phyloP scores from a whole-genome alignment of 176 grass and related monocot genomes.

The Oryza meyeriana region DNA sequence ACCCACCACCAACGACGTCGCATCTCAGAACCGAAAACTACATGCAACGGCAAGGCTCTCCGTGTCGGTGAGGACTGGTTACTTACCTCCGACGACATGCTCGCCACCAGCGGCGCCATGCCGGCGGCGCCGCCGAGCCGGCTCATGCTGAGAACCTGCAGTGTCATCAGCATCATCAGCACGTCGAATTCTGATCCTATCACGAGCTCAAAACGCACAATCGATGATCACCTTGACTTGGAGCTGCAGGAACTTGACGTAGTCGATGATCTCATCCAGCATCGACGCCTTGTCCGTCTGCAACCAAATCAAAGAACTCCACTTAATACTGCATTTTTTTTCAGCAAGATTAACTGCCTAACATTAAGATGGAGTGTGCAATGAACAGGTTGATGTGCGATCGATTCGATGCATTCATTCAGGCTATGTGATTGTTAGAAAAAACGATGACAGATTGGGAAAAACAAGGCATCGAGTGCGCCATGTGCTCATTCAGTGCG shows the following conservation, averaged over 20 bases:
- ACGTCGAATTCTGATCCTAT: background rate
- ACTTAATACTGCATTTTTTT: background rate
- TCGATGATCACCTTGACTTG: slow-evolving; percentile 54
- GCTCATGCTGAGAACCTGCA: slow-evolving; percentile 96
- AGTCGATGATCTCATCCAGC: slow-evolving; percentile 98
- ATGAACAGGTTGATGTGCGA: too few relatives aligned
- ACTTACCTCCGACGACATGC: slow-evolving; percentile 86
- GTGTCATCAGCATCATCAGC: background rate
- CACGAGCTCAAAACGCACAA: background rate
- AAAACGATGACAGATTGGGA: background rate
- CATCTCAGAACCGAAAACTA: background rate
- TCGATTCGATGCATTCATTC: background rate
- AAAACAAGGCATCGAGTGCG: background rate
- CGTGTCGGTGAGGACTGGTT: too few relatives aligned
- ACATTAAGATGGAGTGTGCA: too few relatives aligned
- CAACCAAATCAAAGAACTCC: background rate
- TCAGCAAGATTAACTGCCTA: background rate
- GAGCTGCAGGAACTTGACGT: slow-evolving; percentile 83
- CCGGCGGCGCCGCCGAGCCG: slow-evolving; percentile 89
- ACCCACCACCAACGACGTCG: background rate
- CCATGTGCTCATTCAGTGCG: slow-evolving; percentile 6
- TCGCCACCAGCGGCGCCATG: slow-evolving; percentile 82
- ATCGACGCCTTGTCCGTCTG: slow-evolving; percentile 92
- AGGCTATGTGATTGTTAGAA: background rate
- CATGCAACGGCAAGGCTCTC: background rate